phyloP scores from a whole-genome alignment of 129 eudicot species.

The Flaveria ramosissima region DNA sequence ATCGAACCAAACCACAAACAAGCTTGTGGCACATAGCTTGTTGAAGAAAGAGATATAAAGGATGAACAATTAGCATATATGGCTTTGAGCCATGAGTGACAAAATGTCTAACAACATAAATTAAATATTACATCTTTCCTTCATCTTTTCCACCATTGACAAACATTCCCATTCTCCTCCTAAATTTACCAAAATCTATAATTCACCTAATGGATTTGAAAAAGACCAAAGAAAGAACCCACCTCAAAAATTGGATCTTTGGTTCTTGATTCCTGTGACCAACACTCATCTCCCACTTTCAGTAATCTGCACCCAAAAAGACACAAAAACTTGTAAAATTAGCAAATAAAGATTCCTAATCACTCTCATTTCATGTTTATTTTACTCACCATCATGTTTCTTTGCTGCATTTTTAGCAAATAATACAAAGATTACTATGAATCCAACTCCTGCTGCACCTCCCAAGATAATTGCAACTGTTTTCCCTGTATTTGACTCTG shows the following conservation, averaged over 20 bases:
- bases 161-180: slow-evolving; percentile 24
- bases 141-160: slow-evolving; percentile 42
- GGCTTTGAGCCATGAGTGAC: slow-evolving; percentile 34
- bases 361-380: neutral
- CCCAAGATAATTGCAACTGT: slow-evolving; percentile 96
- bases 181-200: slow-evolving; percentile 27
- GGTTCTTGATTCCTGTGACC: slow-evolving; percentile 23
- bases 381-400: slow-evolving; percentile 83
- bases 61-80: slow-evolving; percentile 28
- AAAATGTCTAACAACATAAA: slow-evolving; percentile 21
- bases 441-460: slow-evolving; percentile 98
- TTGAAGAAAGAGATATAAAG: slow-evolving; percentile 17
- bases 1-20: neutral
- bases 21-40: neutral
- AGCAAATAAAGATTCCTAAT: neutral
- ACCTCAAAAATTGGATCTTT: slow-evolving; percentile 48
- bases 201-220: slow-evolving; percentile 38
- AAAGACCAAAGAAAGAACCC: slow-evolving; percentile 50
- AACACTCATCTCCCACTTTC: slow-evolving; percentile 35
- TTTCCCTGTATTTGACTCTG: slow-evolving; percentile 71
- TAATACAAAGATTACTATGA: slow-evolving; percentile 68
- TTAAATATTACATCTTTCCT: slow-evolving; percentile 37
- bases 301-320: slow-evolving; percentile 53
- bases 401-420: slow-evolving; percentile 68
- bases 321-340: neutral